Base-by-base conservation (phyloP, 345 rosid species). In the Eutrema japonicum region DNA sequence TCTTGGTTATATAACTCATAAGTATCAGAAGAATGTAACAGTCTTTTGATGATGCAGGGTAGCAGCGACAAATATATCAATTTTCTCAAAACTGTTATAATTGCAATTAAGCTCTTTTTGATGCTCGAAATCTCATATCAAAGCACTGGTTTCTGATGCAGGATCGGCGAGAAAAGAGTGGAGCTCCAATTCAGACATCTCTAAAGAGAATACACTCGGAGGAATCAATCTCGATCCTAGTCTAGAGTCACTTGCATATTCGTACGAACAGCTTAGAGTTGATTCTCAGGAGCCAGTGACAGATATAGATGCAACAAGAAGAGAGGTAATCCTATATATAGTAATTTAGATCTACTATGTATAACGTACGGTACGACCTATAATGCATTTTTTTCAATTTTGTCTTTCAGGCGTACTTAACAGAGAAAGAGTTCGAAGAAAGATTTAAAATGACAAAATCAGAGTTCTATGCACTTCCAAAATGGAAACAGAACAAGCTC, bases 401-500 rank as follows among this genome's bases (percentile, higher is more conserved):
- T 32, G 4, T 52, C 33, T 26, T 58, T 46, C 70, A 90, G 96
- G 86, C 82, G 10, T 86, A 90, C 78, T 72, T 90, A 50, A 73
- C 87, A 7, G 77, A 80, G 10, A 76, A 57, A 48, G 96, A 90
- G 80, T 88, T 90, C 46, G 63, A 72, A 68, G 89, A 82, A 80
- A 83, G 73, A 54, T 81, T 90, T 27, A 68, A 73, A 74, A 85
- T 88, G 84, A 46, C 70, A 0, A 85, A 76, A 76, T 7, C 42
- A 7, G 70, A 82, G 12, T 90, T 90, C 74, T 83, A 82, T 50
- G 58, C 42, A 76, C 87, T 87, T 70, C 85, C 96, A 26, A 90
- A 86, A 64, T 90, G 96, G 96, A 84, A 69, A 69, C 90, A 85
- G 81, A 81, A 88, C 85, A 88, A 87, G 78, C 83, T 90, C 65